A percentile compares a stretch with the other conserved stretches of the same genome.
Conservation (phyloP, 768 basidiomycete species). For the Phanerochaete carnosa region DNA sequence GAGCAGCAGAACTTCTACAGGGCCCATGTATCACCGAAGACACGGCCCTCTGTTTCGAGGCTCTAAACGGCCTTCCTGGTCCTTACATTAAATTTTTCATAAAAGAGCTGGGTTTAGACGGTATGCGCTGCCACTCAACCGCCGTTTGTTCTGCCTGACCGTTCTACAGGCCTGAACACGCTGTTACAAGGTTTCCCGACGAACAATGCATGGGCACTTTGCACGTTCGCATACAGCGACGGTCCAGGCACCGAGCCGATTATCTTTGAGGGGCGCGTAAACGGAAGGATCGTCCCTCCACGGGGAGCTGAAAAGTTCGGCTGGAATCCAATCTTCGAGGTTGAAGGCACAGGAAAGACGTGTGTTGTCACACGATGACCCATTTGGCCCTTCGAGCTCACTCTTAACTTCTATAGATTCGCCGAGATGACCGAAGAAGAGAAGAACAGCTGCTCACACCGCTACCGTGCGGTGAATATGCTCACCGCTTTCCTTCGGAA, state of each 20-base stretch:
- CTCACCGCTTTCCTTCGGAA: constrained; percentile 40
- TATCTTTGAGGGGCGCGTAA: constrained; percentile 82
- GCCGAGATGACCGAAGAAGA: constrained; percentile 62
- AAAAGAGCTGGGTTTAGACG: constrained; percentile 78
- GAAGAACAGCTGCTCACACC: constrained; percentile 66
- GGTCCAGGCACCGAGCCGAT: constrained; percentile 80
- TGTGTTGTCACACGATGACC: constrained; percentile 30
- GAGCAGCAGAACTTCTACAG: constrained; percentile 77
- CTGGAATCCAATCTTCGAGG: constrained; percentile 89
- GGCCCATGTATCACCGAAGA: constrained; percentile 81
- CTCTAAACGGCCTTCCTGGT: constrained; percentile 88
- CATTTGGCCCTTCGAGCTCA: background rate
- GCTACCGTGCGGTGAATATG: constrained; percentile 61
- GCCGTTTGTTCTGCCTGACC: background rate
- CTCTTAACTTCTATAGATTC: constrained; percentile 39
- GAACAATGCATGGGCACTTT: constrained; percentile 82
- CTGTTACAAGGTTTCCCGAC: constrained; percentile 76
- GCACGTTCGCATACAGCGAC: constrained; percentile 92
- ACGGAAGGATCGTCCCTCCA: constrained; percentile 86
- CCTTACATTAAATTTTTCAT: constrained; percentile 98
- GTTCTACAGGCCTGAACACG: constrained; percentile 64
- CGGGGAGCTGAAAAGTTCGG: constrained; percentile 80
- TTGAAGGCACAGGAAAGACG: constrained; percentile 74
- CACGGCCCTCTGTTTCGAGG: constrained; percentile 89
- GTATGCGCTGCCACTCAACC: constrained; percentile 29